These are phyloP conservation scores for Zygotorulaspora mrakii DNA, from an alignment of 1,139 yeast species.

Conservation along the genomic window DNA sequence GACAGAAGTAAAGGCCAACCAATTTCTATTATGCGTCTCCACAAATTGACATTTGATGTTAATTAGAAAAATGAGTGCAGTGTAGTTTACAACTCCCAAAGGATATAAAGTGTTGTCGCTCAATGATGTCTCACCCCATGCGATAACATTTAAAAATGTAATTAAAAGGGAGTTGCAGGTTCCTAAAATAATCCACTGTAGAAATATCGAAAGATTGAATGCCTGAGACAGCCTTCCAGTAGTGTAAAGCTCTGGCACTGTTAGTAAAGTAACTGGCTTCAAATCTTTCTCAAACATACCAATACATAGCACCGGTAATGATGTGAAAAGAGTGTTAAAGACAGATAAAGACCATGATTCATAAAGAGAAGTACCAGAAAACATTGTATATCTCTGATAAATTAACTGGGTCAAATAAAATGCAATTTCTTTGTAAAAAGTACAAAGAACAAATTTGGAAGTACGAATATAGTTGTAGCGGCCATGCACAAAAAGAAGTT, in stretches of 20 bases:
- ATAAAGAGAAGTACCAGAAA: conserved; percentile 88
- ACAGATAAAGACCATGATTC: conserved; percentile 96
- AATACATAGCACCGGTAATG: conserved; percentile 82
- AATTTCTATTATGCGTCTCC: conserved; percentile 78
- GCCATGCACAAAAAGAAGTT: conserved; percentile 87
- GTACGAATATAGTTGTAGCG: conserved; percentile 91
- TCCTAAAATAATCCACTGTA: conserved; percentile 78
- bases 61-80: conserved; percentile 67
- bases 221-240: conserved; percentile 74
- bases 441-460: conserved; percentile 84
- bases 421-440: conserved; percentile 89
- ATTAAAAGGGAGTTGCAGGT: conserved; percentile 68
- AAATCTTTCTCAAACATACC: conserved; percentile 96
- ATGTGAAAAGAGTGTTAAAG: conserved; percentile 94
- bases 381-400: conserved; percentile 81
- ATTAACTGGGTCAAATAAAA: conserved; percentile 86
- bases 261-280: conserved; percentile 79
- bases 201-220: conserved; percentile 65
- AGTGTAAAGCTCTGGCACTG: conserved; percentile 85
- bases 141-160: conserved; percentile 60
- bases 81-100: conserved; percentile 69
- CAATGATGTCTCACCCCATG: conserved; percentile 66
- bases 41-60: conserved; percentile 74
- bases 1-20: conserved; percentile 67
- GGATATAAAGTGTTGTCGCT: conserved; percentile 78